Conservation (phyloP, 176 grass and related monocot species). For the Puya raimondii region DNA sequence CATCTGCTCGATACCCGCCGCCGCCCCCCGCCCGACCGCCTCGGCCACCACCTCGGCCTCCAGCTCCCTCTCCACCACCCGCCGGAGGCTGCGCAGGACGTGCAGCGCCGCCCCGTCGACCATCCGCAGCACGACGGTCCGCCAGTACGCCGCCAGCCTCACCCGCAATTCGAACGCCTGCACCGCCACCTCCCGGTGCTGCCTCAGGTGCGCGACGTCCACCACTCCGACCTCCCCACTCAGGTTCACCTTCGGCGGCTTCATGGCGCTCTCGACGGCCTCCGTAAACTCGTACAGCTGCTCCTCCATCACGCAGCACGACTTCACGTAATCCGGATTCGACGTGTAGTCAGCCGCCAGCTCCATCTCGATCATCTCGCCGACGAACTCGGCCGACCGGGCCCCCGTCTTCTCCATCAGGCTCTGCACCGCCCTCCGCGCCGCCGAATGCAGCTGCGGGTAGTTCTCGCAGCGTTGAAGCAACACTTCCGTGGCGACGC, state of each 20-base stretch:
- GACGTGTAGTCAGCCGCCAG: slow-evolving; percentile 23
- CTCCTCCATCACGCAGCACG: background rate
- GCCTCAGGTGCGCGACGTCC: slow-evolving; percentile 27
- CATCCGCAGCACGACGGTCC: slow-evolving; percentile 31
- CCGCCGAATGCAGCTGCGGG: slow-evolving; percentile 28
- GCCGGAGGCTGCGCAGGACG: slow-evolving; percentile 16
- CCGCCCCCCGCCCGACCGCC: slow-evolving; percentile 5
- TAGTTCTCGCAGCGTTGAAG: background rate
- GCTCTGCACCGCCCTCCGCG: slow-evolving; percentile 20
- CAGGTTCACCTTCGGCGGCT: slow-evolving; percentile 6
- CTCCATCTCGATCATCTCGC: slow-evolving; percentile 46
- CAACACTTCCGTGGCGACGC: background rate
- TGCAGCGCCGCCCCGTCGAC: slow-evolving; percentile 39
- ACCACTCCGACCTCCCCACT: slow-evolving; percentile 16
- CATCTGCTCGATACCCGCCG: slow-evolving; percentile 15
- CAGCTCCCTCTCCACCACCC: slow-evolving; percentile 25
- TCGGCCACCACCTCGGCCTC: slow-evolving; percentile 28
- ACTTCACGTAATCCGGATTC: slow-evolving; percentile 29
- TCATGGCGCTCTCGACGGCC: background rate
- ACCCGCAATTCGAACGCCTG: slow-evolving; percentile 44
- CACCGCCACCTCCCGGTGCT: background rate
- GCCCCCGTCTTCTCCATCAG: slow-evolving; percentile 31
- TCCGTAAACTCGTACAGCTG: background rate
- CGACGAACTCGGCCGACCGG: background rate
- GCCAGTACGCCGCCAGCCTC: slow-evolving; percentile 43